Conservation (phyloP, 768 basidiomycete species). For the Mycena sanguinolenta region DNA sequence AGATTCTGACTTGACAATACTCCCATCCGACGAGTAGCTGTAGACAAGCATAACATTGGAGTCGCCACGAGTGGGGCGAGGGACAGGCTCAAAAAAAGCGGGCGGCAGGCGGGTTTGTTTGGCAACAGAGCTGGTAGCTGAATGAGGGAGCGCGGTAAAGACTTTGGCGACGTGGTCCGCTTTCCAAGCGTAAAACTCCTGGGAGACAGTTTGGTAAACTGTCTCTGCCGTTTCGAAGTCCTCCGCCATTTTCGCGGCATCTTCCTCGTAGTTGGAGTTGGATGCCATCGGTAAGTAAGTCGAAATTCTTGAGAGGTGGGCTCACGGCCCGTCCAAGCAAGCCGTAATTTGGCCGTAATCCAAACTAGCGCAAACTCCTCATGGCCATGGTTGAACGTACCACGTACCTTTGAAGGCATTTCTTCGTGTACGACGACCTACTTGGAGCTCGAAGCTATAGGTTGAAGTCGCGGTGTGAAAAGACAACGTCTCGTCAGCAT, state of each 20-base stretch:
- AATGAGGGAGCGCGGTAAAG: neutral
- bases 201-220: neutral
- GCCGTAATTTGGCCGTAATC: too few relatives aligned
- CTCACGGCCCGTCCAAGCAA: too few relatives aligned
- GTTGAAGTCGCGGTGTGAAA: too few relatives aligned
- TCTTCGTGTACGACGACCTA: too few relatives aligned
- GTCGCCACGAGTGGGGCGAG: neutral
- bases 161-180: neutral
- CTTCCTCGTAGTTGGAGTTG: neutral
- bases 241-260: neutral
- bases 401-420: too few relatives aligned
- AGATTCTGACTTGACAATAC: neutral
- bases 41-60: neutral
- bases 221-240: neutral
- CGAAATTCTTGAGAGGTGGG: too few relatives aligned
- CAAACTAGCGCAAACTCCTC: too few relatives aligned
- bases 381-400: too few relatives aligned
- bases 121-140: neutral
- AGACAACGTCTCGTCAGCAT: too few relatives aligned
- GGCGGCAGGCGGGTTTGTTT: neutral
- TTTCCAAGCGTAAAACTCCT: neutral
- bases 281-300: too few relatives aligned
- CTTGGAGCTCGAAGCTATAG: too few relatives aligned
- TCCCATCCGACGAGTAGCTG: conserved; percentile 1
- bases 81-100: neutral